Conservation (phyloP, 306 rosid species). For the Carpinus fangiana region DNA sequence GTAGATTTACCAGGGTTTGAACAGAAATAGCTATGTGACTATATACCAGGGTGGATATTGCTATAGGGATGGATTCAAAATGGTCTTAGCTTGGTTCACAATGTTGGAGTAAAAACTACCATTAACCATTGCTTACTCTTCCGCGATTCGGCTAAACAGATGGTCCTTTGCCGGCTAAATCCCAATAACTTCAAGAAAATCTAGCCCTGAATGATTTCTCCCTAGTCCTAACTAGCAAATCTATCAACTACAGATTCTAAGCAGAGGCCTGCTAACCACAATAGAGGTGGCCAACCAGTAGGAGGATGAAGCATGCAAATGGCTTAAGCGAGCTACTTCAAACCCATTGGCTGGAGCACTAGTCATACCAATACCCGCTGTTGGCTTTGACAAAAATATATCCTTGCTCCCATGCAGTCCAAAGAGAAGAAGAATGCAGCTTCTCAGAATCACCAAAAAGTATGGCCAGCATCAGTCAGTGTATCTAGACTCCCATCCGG, state of each 20-base stretch:
- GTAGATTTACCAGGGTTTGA: neutral
- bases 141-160: neutral
- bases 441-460: neutral
- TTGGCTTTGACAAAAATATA: neutral
- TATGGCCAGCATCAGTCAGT: too few species aligned
- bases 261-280: neutral
- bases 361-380: neutral
- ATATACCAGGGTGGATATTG: neutral
- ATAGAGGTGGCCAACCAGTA: neutral
- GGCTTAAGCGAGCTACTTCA: neutral
- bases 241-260: neutral
- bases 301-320: neutral
- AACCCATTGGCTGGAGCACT: neutral
- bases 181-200: neutral
- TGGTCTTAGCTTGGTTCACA: neutral
- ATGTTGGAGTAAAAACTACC: neutral
- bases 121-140: neutral
- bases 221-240: neutral
- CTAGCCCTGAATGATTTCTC: neutral
- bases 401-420: constrained; percentile 2
- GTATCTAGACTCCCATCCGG: too few species aligned
- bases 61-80: neutral
- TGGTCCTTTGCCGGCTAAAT: neutral
- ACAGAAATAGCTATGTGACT: neutral
- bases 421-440: neutral